These are phyloP conservation scores for Delitschia confertaspora DNA, from an alignment of 495 filamentous ascomycete species.

Conservation along the genomic window DNA sequence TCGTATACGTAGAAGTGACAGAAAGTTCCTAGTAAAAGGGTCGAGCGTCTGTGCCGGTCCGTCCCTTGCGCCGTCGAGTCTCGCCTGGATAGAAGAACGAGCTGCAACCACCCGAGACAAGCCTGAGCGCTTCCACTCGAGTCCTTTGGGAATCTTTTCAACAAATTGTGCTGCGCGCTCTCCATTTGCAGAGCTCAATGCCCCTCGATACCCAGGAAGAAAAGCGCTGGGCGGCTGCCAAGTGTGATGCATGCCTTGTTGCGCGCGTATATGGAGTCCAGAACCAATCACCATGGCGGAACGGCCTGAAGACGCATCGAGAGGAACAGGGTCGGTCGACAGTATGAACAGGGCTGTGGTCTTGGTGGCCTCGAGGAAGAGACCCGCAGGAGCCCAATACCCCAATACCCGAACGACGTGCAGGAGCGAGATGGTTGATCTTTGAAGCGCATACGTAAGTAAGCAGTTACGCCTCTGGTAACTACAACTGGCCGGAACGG, in stretches of 20 bases:
- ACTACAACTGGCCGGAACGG: background rate
- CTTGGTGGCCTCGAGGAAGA: slow-evolving; percentile 16
- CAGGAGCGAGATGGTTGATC: slow-evolving; percentile 5
- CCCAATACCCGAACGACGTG: slow-evolving; percentile 15
- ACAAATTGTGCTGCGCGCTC: too few species aligned
- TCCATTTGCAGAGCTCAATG: too few species aligned
- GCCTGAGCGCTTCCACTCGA: slow-evolving; percentile 3
- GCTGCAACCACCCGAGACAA: slow-evolving; percentile 4
- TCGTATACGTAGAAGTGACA: too few species aligned
- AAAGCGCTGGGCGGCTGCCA: slow-evolving; percentile 13
- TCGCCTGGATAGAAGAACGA: background rate
- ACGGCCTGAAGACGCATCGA: too few species aligned
- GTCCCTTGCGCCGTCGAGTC: slow-evolving; percentile 4
- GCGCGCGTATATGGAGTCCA: slow-evolving; percentile 15
- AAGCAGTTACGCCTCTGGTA: slow-evolving; percentile 14
- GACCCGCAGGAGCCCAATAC: slow-evolving; percentile 1
- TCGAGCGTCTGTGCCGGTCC: too few species aligned
- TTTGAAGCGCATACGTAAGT: slow-evolving; percentile 27
- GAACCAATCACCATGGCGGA: slow-evolving; percentile 27
- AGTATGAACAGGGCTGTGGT: background rate
- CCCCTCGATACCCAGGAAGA: background rate
- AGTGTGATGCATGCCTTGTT: slow-evolving; percentile 17
- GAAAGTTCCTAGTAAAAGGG: too few species aligned
- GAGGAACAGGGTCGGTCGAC: too few species aligned
- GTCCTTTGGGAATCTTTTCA: background rate